These are phyloP conservation scores for Hemileccinum impolitum DNA, from an alignment of 768 basidiomycete species.

Conservation along the genomic window DNA sequence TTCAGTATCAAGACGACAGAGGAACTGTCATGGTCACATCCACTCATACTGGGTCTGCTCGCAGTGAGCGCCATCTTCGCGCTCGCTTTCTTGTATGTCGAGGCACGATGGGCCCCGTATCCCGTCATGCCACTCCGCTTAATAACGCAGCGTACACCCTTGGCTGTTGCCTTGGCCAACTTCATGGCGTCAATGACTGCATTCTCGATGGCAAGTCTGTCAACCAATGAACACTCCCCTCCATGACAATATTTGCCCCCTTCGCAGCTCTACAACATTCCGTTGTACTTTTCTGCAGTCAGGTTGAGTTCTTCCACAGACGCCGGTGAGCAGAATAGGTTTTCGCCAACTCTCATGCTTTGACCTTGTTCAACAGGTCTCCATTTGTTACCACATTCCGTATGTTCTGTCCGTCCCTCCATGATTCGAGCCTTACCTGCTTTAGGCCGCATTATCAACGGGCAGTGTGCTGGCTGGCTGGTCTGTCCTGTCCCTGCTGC, in stretches of 20 bases:
- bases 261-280: constrained; percentile 76
- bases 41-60: constrained; percentile 67
- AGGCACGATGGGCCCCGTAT: constrained; percentile 72
- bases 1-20: constrained; percentile 76
- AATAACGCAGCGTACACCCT: constrained; percentile 72
- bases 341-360: neutral
- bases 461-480: constrained; percentile 90
- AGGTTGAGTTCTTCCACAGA: constrained; percentile 61
- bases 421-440: constrained; percentile 14
- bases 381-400: constrained; percentile 88
- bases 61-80: constrained; percentile 51
- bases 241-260: constrained; percentile 2
- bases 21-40: constrained; percentile 72
- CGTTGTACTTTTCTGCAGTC: constrained; percentile 87
- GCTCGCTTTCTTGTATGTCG: constrained; percentile 68
- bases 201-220: constrained; percentile 65
- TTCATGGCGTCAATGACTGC: constrained; percentile 73
- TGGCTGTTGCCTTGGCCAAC: constrained; percentile 78
- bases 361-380: constrained; percentile 48
- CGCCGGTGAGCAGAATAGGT: constrained; percentile 52
- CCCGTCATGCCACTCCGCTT: constrained; percentile 90
- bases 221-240: neutral
- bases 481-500: constrained; percentile 37
- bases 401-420: constrained; percentile 34
- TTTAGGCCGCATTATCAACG: constrained; percentile 70